Conservation (phyloP, 139 green algal species). For the Deuterostichococcus epilithicus region DNA sequence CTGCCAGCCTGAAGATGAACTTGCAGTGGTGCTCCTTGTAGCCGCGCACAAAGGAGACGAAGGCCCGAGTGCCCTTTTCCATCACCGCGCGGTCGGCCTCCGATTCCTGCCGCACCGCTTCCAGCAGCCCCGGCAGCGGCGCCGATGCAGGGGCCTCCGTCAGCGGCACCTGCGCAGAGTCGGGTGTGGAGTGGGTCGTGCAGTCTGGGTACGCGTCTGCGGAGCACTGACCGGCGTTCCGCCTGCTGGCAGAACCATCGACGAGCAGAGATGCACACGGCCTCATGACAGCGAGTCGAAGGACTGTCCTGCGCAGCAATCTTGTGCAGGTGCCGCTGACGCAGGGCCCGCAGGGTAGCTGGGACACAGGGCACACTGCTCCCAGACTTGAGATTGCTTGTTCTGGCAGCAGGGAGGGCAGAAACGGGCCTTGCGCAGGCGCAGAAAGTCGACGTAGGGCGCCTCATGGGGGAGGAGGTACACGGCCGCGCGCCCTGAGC, state of each 20-base stretch:
- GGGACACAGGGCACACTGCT: too few species aligned
- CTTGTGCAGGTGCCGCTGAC: too few species aligned
- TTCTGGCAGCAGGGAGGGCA: neutral
- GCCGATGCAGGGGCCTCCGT: conserved; percentile 1
- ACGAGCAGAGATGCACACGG: too few species aligned
- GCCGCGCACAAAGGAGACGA: conserved; percentile 89
- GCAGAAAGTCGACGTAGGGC: conserved; percentile 86
- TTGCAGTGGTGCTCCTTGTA: conserved; percentile 99
- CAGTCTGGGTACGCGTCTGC: too few species aligned
- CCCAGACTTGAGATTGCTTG: too few species aligned
- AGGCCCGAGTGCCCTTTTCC: conserved; percentile 84
- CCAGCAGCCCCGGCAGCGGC: neutral
- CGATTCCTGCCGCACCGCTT: conserved; percentile 27
- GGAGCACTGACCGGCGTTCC: too few species aligned
- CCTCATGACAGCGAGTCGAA: too few species aligned
- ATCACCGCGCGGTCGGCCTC: conserved; percentile 84
- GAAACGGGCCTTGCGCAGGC: conserved; percentile 63
- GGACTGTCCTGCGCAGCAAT: too few species aligned
- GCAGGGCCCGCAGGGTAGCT: too few species aligned
- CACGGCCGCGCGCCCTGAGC: conserved; percentile 65
- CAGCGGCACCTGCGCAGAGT: conserved; percentile 31
- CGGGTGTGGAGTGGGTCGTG: neutral
- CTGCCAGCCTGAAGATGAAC: conserved; percentile 84
- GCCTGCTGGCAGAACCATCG: too few species aligned
- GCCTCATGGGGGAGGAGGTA: conserved; percentile 74